Evolutionary conservation across 768 basidiomycete species (phyloP), one percentile per base, ranked within the genome.

Genomic region (Rhodotorula sphaerocarpa): DNA sequence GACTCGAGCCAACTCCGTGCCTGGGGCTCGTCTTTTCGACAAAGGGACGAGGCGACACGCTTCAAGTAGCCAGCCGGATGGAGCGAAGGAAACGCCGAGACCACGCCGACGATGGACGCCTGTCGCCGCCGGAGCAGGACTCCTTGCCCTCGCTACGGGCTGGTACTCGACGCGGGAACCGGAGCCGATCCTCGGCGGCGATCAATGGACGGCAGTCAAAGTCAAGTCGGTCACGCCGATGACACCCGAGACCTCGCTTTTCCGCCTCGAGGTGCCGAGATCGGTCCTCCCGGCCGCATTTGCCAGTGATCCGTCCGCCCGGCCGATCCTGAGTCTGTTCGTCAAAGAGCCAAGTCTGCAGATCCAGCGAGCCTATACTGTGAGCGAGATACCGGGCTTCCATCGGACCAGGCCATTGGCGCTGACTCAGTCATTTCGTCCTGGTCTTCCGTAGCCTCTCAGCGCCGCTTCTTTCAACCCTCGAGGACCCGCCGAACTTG

Each of bases 311-410:
- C 50, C 33, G 7, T 33, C 57, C 2, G 57, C 60, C 16, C 41
- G 45, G 15, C 64, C 69, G 5, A 60, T 73, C 31, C 60, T 69
- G 55, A 67, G 66, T 25, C 16, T 73, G 25, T 71, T 61, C 39
- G 56, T 71, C 33, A 69, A 67, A 42, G 69, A 73, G 51, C 72
- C 72, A 14, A 67, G 59, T 7, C 39, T 73, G 10, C 70, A 71
- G 55, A 73, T 73, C n/a, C 69, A 73, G 54, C 30, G 72, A 1
- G 65, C 72, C 0, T 73, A 73, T 34, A 73, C 72, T 3, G 67
- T 68, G 43, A 27, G 59, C 25, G 1, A 3, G 5, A 1, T n/a
- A n/a, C n/a, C n/a, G n/a, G n/a, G n/a, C n/a, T 15, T 39, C n/a
- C 34, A 0, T 39, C n/a, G n/a, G n/a, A n/a, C n/a, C n/a, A n/a